Conservation (phyloP, 1,139 yeast species). For the Hanseniaspora gamundiae region DNA sequence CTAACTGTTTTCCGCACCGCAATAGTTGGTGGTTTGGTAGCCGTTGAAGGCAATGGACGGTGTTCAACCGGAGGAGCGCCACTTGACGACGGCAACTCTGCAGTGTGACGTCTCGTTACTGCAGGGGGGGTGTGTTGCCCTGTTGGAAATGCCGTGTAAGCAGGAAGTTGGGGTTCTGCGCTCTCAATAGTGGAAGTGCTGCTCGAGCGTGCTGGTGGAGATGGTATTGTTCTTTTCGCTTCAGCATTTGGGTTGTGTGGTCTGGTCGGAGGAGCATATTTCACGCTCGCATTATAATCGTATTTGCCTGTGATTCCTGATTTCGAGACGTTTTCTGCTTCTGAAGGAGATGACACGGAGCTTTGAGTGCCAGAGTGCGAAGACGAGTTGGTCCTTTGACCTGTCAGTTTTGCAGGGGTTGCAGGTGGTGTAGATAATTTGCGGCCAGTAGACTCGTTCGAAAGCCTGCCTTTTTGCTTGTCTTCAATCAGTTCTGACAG, state of each 20-base stretch:
- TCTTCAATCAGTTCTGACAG: slow-evolving; percentile 6
- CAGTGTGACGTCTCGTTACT: too few species aligned
- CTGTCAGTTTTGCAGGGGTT: neutral
- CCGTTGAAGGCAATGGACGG: too few species aligned
- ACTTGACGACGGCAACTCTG: too few species aligned
- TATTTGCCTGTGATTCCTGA: slow-evolving; percentile 7
- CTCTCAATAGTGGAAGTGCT: neutral
- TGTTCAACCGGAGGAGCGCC: too few species aligned
- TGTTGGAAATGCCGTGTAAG: slow-evolving; percentile 8
- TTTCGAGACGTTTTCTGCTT: slow-evolving; percentile 6
- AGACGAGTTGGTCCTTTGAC: neutral
- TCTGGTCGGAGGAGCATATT: slow-evolving; percentile 7
- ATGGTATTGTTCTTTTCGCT: neutral
- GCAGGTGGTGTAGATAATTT: slow-evolving; percentile 2
- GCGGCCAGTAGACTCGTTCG: neutral
- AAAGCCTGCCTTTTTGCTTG: neutral
- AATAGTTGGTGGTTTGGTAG: neutral
- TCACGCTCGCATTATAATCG: slow-evolving; percentile 6
- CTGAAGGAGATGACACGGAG: too few species aligned
- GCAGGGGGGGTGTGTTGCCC: too few species aligned
- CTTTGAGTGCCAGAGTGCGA: neutral
- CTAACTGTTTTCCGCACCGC: neutral
- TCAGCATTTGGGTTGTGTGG: neutral
- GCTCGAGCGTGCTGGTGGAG: slow-evolving; percentile 3
- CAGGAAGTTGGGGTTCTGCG: slow-evolving; percentile 6